Evolutionary conservation across 768 basidiomycete species (phyloP).

Genomic region (Pulveroboletus sp.): DNA sequence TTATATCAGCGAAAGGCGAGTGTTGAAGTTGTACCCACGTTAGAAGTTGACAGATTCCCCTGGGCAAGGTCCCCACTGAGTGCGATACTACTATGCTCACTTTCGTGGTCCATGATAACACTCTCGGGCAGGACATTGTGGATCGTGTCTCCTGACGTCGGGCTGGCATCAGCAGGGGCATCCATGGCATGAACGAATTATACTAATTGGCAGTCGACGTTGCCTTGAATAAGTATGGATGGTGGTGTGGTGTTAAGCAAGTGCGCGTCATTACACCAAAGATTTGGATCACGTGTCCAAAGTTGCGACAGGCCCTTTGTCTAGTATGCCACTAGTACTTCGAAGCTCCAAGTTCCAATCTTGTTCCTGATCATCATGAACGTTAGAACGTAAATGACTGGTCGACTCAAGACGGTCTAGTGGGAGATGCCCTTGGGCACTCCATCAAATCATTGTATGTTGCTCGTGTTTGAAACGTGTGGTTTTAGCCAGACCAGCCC

Average conservation of each 20-base stretch:
- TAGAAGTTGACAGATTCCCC: background rate
- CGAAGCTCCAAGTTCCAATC: too few relatives aligned
- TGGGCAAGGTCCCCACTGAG: background rate
- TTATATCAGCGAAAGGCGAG: background rate
- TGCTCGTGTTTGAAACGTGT: too few relatives aligned
- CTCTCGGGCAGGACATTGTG: background rate
- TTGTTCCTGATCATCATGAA: too few relatives aligned
- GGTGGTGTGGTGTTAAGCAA: background rate
- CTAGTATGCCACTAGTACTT: too few relatives aligned
- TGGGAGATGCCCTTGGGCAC: background rate
- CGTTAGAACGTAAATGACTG: too few relatives aligned
- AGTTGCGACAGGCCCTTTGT: too few relatives aligned
- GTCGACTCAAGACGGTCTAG: background rate
- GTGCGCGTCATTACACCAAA: background rate
- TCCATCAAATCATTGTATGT: background rate
- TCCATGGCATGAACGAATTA: conserved; percentile 7
- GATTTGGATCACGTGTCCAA: conserved; percentile 15
- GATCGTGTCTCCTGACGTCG: background rate
- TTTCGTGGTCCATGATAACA: background rate
- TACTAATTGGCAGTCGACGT: background rate
- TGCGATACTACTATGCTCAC: background rate
- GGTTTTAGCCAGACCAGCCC: background rate
- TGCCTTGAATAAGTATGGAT: background rate
- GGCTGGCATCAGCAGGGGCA: background rate
- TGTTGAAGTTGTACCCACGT: background rate